Evolutionary conservation across 1,284 basidiomycete species (phyloP), one percentile per base, ranked within the genome.

Genomic region (Ganoderma meredithae): DNA sequence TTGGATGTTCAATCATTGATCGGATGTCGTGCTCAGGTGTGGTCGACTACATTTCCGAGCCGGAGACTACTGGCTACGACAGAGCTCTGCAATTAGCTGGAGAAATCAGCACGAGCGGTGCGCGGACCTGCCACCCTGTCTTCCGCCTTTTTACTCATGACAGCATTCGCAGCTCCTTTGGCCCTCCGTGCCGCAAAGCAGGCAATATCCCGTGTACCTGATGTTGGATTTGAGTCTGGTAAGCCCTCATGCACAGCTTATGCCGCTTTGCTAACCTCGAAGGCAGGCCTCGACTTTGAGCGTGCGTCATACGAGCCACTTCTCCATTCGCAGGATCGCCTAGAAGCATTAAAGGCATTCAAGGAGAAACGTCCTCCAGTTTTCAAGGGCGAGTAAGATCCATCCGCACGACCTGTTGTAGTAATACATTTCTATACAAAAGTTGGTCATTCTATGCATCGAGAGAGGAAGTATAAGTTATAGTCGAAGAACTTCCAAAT

Each of bases 111-210:
- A 84, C 83, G 63, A 94, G 92, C 74, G 95, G 94, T 93, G 69
- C 52, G 84, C 76, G 39, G 25, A 25, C 47, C 33, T 2, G 25
- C 40, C 6, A 6, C 5, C 59, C 53, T 64, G 12, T 31, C 39
- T 49, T 12, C 15, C 0, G 22, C 27, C 9, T 59, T 19, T 47
- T 56, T 60, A 33, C 33, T 55, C 56, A 27, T 13, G 58, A 17
- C 39, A 10, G 68, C 2, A 60, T 69, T 53, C 41, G 3, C 71
- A 96, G 96, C 95, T 41, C 96, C 96, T 9, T 81, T 98, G 43
- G 96, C 96, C 1, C 84, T 98, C 19, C 87, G 91, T 36, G 95
- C 95, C 0, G 96, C 96, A 7, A 98, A 98, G 78, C 85, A 90
- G 72, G 95, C 95, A 3, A 93, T 98, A 68, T 93, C 94, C 56